These are phyloP conservation scores for Microthyrium microscopicum DNA, from an alignment of 2,329 filamentous ascomycete genomes.

Conservation along the genomic window DNA sequence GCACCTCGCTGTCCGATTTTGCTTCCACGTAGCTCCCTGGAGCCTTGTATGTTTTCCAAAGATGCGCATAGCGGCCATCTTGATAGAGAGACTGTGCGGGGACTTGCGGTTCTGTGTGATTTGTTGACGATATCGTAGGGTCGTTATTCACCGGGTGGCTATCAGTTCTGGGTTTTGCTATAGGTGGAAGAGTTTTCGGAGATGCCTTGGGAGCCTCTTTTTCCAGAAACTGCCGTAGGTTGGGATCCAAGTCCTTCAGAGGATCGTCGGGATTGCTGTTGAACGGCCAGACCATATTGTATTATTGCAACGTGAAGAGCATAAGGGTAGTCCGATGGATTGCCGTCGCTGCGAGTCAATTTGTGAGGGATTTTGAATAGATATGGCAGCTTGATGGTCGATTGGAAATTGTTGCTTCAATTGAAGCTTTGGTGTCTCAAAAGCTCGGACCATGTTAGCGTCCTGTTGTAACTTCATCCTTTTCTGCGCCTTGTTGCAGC, in stretches of 20 bases:
- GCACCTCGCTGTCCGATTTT: conserved; percentile 63
- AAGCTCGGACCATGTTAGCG: neutral
- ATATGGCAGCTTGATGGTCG: neutral
- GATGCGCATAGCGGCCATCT: conserved; percentile 62
- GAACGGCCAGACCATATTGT: neutral
- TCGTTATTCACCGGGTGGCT: conserved; percentile 7
- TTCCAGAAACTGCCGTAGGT: conserved; percentile 68
- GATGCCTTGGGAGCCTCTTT: conserved; percentile 45
- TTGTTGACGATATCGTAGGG: conserved; percentile 11
- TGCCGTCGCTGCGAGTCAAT: neutral
- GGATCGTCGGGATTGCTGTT: conserved; percentile 35
- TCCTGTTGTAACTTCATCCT: neutral
- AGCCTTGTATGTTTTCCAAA: conserved; percentile 88
- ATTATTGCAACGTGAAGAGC: conserved; percentile 6
- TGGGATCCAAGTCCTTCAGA: conserved; percentile 61
- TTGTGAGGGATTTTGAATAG: neutral
- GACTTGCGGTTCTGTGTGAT: conserved; percentile 21
- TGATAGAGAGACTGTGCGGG: conserved; percentile 42
- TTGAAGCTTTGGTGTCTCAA: neutral
- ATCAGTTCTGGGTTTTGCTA: conserved; percentile 28
- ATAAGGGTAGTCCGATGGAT: neutral
- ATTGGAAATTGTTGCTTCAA: neutral
- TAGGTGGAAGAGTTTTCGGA: conserved; percentile 13
- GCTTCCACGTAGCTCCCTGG: conserved; percentile 54
- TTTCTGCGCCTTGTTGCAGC: neutral